phyloP scores from a whole-genome alignment of 2,329 filamentous ascomycete genomes.

The Venturia carpophila region DNA sequence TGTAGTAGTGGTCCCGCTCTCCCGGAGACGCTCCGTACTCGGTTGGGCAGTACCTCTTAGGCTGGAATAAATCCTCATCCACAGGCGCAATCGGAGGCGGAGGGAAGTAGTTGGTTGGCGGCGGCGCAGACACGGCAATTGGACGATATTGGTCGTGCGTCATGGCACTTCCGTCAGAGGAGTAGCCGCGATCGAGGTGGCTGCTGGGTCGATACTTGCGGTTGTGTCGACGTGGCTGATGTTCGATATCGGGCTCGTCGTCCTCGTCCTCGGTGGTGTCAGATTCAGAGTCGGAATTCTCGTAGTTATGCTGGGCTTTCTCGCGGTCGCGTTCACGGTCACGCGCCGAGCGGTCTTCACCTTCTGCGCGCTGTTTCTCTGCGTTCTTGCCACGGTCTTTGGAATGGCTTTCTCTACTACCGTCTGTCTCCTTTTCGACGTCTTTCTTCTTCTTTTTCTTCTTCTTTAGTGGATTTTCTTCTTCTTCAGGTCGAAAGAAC shows the following conservation, averaged over 20 bases:
- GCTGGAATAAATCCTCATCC: constrained; percentile 10
- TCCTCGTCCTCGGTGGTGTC: constrained; percentile 11
- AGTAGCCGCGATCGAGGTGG: constrained; percentile 15
- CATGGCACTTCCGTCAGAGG: constrained; percentile 12
- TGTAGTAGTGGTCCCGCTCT: constrained; percentile 13
- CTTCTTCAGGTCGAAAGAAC: constrained; percentile 13
- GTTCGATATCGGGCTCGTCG: background rate
- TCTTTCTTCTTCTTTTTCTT: constrained; percentile 16
- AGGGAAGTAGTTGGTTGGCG: constrained; percentile 2
- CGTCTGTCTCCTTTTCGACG: background rate
- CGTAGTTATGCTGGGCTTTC: constrained; percentile 2
- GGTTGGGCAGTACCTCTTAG: background rate
- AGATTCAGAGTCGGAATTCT: constrained; percentile 1
- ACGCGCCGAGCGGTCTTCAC: background rate
- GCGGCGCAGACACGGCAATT: background rate
- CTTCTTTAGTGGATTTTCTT: constrained; percentile 11
- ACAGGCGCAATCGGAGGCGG: constrained; percentile 14
- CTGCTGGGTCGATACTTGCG: constrained; percentile 8
- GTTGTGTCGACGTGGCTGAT: constrained; percentile 3
- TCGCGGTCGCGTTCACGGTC: background rate
- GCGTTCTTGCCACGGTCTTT: background rate
- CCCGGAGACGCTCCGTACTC: constrained; percentile 10
- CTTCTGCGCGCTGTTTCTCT: background rate
- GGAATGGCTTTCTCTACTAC: background rate
- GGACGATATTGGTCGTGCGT: constrained; percentile 15